Evolutionary conservation across 768 basidiomycete species (phyloP).

Genomic region (Pholiota molesta): DNA sequence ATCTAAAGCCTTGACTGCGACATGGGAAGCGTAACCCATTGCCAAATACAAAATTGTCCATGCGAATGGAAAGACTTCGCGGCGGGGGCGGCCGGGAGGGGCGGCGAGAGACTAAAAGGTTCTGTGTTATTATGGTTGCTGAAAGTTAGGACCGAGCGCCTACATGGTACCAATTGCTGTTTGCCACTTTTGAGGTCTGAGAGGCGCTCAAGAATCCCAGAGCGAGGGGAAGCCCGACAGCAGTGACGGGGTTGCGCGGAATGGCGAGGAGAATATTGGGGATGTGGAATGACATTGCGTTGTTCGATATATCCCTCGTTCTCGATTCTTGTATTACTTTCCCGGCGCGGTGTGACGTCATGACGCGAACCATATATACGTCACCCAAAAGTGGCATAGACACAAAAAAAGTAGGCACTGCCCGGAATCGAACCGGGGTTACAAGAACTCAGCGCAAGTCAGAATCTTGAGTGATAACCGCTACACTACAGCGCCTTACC

Average conservation of each 20-base stretch:
- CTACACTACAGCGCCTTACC: conserved; percentile 35
- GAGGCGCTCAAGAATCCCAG: conserved; percentile 57
- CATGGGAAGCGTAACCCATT: conserved; percentile 72
- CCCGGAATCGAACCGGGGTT: conserved; percentile 42
- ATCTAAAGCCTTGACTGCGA: conserved; percentile 60
- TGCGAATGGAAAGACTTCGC: conserved; percentile 58
- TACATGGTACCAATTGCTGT: conserved; percentile 64
- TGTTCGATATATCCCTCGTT: background rate
- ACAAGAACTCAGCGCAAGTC: conserved; percentile 31
- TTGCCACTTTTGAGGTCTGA: conserved; percentile 46
- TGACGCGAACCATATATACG: background rate
- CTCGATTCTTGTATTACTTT: conserved; percentile 13
- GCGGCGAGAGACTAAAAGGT: conserved; percentile 31
- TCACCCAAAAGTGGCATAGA: background rate
- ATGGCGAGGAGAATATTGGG: conserved; percentile 55
- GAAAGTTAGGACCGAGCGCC: conserved; percentile 14
- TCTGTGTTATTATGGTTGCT: conserved; percentile 32
- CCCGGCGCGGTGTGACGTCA: conserved; percentile 15
- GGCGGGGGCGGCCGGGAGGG: conserved; percentile 56
- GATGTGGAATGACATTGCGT: conserved; percentile 33
- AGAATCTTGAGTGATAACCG: conserved; percentile 42
- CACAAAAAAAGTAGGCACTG: conserved; percentile 34
- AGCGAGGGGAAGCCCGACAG: conserved; percentile 61
- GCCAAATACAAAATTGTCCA: conserved; percentile 55
- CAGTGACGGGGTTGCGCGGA: conserved; percentile 58